Evolutionary conservation across 2,329 filamentous ascomycete species (phyloP).

Genomic region (Ilyonectria sp.): DNA sequence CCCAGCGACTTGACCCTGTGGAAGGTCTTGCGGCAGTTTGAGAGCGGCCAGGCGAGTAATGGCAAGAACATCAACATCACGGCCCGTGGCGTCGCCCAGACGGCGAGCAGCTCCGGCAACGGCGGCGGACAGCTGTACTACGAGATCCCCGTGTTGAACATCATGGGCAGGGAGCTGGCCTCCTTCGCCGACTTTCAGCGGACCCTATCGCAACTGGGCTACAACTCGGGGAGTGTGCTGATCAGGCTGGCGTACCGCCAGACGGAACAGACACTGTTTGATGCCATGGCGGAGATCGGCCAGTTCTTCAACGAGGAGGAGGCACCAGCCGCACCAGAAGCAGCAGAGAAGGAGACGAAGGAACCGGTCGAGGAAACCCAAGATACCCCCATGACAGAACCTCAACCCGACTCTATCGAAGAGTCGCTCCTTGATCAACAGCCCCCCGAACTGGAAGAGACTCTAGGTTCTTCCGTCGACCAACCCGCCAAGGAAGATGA

Average conservation of each 20-base stretch:
- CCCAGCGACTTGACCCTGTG: conserved; percentile 91
- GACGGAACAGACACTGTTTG: conserved; percentile 84
- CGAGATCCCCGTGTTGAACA: conserved; percentile 86
- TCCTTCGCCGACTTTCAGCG: conserved; percentile 89
- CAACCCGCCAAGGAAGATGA: conserved; percentile 24
- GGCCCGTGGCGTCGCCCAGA: conserved; percentile 80
- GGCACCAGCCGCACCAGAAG: conserved; percentile 19
- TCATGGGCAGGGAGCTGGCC: conserved; percentile 85
- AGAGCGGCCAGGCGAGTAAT: conserved; percentile 78
- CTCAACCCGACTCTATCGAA: conserved; percentile 23
- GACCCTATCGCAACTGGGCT: conserved; percentile 87
- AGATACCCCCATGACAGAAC: conserved; percentile 46
- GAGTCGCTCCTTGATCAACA: conserved; percentile 23
- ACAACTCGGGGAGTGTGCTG: conserved; percentile 86
- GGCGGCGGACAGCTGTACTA: conserved; percentile 87
- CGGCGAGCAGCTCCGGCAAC: conserved; percentile 64
- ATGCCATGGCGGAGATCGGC: conserved; percentile 87
- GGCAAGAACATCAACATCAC: conserved; percentile 84
- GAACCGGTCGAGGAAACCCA: conserved; percentile 25
- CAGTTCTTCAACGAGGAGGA: conserved; percentile 74
- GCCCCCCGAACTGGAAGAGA: conserved; percentile 19
- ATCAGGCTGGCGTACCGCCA: conserved; percentile 83
- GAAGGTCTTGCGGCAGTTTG: conserved; percentile 91
- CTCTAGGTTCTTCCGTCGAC: conserved; percentile 35
- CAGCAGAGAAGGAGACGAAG: conserved; percentile 27